phyloP scores from a whole-genome alignment of 306 rosid species.

The Malus sylvestris region DNA sequence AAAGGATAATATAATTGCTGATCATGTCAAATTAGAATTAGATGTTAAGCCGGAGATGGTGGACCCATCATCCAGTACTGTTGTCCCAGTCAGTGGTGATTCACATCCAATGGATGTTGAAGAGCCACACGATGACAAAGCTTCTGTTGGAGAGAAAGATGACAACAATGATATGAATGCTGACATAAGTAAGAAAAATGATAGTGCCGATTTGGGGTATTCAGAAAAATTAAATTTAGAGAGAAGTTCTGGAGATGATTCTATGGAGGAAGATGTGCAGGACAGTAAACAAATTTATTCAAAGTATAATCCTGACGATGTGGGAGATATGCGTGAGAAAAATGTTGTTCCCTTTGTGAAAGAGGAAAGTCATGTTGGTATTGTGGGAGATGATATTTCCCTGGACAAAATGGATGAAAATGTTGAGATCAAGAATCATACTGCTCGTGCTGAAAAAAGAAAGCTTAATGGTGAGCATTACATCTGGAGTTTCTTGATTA shows the following conservation, averaged over 20 bases:
- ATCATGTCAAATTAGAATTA: constrained; percentile 97
- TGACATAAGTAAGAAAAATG: constrained; percentile 40
- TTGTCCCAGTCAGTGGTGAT: constrained; percentile 68
- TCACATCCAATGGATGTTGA: constrained; percentile 71
- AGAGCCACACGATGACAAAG: constrained; percentile 42
- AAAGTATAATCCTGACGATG: constrained; percentile 52
- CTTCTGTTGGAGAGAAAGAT: constrained; percentile 38
- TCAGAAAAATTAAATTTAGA: constrained; percentile 87
- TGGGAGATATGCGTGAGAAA: constrained; percentile 39
- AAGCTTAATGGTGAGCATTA: constrained; percentile 65
- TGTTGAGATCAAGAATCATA: constrained; percentile 42
- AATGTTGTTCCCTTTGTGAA: constrained; percentile 35
- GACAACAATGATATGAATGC: constrained; percentile 35
- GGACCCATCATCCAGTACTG: constrained; percentile 83
- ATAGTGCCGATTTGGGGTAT: constrained; percentile 64
- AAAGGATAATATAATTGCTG: constrained; percentile 98
- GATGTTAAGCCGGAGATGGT: constrained; percentile 91
- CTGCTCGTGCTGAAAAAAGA: constrained; percentile 63
- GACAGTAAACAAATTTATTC: constrained; percentile 80
- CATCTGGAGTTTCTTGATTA: background rate
- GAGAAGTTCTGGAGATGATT: constrained; percentile 98
- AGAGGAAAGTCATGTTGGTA: constrained; percentile 35
- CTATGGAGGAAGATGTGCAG: constrained; percentile 87
- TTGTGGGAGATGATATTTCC: constrained; percentile 45
- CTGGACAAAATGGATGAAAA: constrained; percentile 37